phyloP scores from a whole-genome alignment of 257 asterid genomes.

The Solanum microdontum region DNA sequence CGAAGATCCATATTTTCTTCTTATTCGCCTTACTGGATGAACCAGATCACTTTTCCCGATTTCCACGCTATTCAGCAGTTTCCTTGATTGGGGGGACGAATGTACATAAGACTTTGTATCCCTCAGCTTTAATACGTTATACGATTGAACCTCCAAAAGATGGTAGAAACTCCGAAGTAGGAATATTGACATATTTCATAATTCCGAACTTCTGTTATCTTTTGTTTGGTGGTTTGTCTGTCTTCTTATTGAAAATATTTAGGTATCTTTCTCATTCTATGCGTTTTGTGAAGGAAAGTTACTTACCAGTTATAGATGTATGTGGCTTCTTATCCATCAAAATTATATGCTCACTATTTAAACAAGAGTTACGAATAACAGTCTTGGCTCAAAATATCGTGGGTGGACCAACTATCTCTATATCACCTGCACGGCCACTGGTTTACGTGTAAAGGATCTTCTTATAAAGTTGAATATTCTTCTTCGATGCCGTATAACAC shows the following conservation, averaged over 20 bases:
- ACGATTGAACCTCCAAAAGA: neutral
- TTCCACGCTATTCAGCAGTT: neutral
- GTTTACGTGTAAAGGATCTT: neutral
- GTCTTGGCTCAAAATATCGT: neutral
- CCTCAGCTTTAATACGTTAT: neutral
- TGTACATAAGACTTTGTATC: neutral
- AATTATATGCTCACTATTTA: neutral
- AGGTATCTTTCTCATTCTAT: neutral
- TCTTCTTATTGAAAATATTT: neutral
- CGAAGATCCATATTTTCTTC: neutral
- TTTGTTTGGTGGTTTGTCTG: neutral
- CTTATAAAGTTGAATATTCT: neutral
- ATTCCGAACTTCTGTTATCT: neutral
- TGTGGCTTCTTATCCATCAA: neutral
- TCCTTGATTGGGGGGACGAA: neutral
- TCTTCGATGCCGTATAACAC: neutral
- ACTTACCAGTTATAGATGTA: neutral
- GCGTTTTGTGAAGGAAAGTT: neutral
- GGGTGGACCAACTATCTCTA: neutral
- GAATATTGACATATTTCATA: neutral
- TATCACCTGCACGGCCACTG: neutral
- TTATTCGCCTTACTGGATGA: neutral
- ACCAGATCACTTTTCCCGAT: neutral
- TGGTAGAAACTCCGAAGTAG: neutral
- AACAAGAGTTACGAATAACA: neutral